Percentiles rank a stretch among this genome's conserved stretches.
Conservation (phyloP, 2,329 filamentous ascomycete species). For the Diaporthe amygdali region DNA sequence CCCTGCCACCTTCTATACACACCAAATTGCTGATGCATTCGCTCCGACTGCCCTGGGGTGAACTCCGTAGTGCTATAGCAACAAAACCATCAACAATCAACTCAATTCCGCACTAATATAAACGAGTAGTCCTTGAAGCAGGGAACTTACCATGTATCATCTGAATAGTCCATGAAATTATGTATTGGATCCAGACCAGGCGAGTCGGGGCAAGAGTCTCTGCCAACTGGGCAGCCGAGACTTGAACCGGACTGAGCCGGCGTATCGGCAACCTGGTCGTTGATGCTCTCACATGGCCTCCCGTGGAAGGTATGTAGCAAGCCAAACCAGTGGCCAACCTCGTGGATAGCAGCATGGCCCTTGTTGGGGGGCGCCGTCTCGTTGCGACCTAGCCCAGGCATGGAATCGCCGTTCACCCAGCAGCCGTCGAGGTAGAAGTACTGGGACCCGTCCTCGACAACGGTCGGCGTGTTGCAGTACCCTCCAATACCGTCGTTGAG, state of each 20-base stretch:
- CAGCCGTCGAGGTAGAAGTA: slow-evolving; percentile 13
- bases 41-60: not conserved
- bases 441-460: not conserved
- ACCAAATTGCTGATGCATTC: slow-evolving; percentile 2
- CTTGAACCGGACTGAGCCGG: slow-evolving; percentile 28
- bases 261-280: slow-evolving; percentile 49
- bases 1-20: not conserved
- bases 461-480: not conserved
- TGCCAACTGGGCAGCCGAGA: not conserved
- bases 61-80: not conserved
- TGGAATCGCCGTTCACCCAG: not conserved
- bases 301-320: slow-evolving; percentile 49
- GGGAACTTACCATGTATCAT: not conserved
- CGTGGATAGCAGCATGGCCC: slow-evolving; percentile 50
- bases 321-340: slow-evolving; percentile 52
- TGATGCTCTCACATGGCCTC: slow-evolving; percentile 36
- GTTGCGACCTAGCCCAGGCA: slow-evolving; percentile 7
- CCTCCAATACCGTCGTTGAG: not conserved
- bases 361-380: slow-evolving; percentile 31
- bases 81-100: not conserved
- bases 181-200: slow-evolving; percentile 12
- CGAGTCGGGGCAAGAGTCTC: slow-evolving; percentile 1
- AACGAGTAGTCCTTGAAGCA: not conserved
- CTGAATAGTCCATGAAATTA: slow-evolving; percentile 14
- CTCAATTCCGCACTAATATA: too few relatives aligned